Evolutionary conservation across 1,284 basidiomycete species (phyloP).

Genomic region (Fomitiporia mediterranea): DNA sequence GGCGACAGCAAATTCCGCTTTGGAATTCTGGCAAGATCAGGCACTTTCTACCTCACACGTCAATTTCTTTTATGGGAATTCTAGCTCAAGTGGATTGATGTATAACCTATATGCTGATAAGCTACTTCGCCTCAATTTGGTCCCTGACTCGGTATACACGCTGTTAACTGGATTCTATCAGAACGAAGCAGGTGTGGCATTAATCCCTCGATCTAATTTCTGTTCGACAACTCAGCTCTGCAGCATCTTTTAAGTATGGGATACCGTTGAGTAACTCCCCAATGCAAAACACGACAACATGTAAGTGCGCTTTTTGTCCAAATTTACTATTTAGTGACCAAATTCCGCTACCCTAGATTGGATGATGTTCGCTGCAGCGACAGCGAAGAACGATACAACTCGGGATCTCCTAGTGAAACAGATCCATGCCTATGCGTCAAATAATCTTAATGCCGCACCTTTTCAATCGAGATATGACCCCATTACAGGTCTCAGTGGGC

Average conservation of each 20-base stretch:
- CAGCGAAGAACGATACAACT: conserved; percentile 26
- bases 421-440: conserved; percentile 27
- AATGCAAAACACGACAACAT: background rate
- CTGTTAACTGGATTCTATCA: conserved; percentile 2
- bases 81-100: conserved; percentile 32
- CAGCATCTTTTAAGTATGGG: background rate
- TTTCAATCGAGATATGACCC: background rate
- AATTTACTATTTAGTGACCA: background rate
- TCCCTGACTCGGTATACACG: conserved; percentile 22
- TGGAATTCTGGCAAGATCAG: conserved; percentile 14
- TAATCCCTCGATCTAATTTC: background rate
- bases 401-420: conserved; percentile 32
- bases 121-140: conserved; percentile 29
- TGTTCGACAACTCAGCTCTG: background rate
- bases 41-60: conserved; percentile 4
- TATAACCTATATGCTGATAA: conserved; percentile 48
- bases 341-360: conserved; percentile 29
- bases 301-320: background rate
- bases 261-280: conserved; percentile 1
- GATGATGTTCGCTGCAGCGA: conserved; percentile 35
- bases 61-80: conserved; percentile 27
- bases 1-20: background rate
- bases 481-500: conserved; percentile 15
- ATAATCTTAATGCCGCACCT: background rate
- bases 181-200: background rate